Conservation (phyloP, 2,329 filamentous ascomycete species). For the Ophiostoma fasciatum region DNA sequence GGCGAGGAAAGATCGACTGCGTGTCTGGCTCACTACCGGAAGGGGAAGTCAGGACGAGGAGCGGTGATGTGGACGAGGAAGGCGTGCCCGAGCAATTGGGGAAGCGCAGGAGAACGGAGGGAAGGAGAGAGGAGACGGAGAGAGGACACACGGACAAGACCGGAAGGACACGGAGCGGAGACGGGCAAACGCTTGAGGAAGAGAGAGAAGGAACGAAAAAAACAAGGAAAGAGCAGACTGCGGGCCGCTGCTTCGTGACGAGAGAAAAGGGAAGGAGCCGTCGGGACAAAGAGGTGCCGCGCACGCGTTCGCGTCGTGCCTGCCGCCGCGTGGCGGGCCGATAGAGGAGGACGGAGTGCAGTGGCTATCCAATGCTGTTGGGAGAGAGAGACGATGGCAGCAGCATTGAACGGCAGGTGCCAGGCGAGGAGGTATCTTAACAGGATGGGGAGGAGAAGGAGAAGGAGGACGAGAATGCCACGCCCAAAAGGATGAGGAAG, state of each 20-base stretch:
- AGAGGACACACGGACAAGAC: not conserved
- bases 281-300: not conserved
- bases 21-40: slow-evolving; percentile 1
- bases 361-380: not conserved
- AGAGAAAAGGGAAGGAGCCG: not conserved
- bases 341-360: not conserved
- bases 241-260: not conserved
- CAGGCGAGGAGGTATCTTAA: not conserved
- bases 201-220: not conserved
- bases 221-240: not conserved
- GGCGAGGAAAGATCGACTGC: slow-evolving; percentile 7
- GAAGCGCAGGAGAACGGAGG: too few species aligned
- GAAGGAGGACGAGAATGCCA: too few species aligned
- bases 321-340: too few species aligned
- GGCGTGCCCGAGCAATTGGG: too few species aligned
- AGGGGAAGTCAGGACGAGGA: too few species aligned
- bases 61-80: too few species aligned
- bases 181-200: not conserved
- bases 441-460: not conserved
- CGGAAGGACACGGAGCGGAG: not conserved
- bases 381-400: not conserved
- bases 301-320: too few species aligned
- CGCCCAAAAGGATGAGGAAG: too few species aligned
- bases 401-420: too few species aligned
- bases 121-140: not conserved